A percentile compares a stretch with the other conserved stretches of the same genome.
These are phyloP conservation scores for Platismatia glauca DNA, from an alignment of 495 filamentous ascomycete genomes.

Conservation along the genomic window DNA sequence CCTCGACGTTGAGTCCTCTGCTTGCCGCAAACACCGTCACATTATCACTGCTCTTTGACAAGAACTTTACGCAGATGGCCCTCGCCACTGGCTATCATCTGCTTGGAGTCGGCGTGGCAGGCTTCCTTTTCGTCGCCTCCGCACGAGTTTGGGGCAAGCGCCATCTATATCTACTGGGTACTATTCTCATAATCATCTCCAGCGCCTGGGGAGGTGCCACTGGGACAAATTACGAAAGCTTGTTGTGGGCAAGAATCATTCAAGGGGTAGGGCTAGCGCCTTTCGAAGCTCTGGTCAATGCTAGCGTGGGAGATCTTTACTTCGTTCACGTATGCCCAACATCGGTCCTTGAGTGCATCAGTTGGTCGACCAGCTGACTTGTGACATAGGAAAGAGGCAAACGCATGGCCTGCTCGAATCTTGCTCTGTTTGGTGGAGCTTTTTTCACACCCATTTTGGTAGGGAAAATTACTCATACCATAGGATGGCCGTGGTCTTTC, in stretches of 20 bases:
- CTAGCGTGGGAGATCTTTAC: slow-evolving; percentile 67
- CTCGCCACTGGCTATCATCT: slow-evolving; percentile 83
- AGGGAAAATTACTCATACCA: slow-evolving; percentile 67
- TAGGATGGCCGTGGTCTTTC: slow-evolving; percentile 74
- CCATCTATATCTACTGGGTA: slow-evolving; percentile 76
- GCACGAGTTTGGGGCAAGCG: slow-evolving; percentile 90
- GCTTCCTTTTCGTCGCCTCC: slow-evolving; percentile 74
- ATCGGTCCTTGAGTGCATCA: neutral
- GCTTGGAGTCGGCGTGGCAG: slow-evolving; percentile 70
- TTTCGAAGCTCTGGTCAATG: slow-evolving; percentile 70
- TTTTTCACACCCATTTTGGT: slow-evolving; percentile 61
- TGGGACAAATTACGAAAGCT: slow-evolving; percentile 52
- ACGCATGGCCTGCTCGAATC: slow-evolving; percentile 83
- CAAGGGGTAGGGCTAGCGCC: slow-evolving; percentile 70
- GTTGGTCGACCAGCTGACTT: slow-evolving; percentile 11
- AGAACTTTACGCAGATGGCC: slow-evolving; percentile 60
- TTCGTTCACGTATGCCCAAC: slow-evolving; percentile 59
- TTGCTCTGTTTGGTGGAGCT: slow-evolving; percentile 82
- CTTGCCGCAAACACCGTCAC: slow-evolving; percentile 80
- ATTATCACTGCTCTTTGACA: slow-evolving; percentile 50
- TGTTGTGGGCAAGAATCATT: slow-evolving; percentile 67
- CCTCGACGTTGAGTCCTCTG: slow-evolving; percentile 69
- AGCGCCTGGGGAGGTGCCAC: slow-evolving; percentile 72
- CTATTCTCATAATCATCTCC: slow-evolving; percentile 60
- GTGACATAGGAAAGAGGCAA: slow-evolving; percentile 60